These are phyloP conservation scores for Fusarium sp. DNA, from an alignment of 2,329 filamentous ascomycete genomes.

Conservation along the genomic window DNA sequence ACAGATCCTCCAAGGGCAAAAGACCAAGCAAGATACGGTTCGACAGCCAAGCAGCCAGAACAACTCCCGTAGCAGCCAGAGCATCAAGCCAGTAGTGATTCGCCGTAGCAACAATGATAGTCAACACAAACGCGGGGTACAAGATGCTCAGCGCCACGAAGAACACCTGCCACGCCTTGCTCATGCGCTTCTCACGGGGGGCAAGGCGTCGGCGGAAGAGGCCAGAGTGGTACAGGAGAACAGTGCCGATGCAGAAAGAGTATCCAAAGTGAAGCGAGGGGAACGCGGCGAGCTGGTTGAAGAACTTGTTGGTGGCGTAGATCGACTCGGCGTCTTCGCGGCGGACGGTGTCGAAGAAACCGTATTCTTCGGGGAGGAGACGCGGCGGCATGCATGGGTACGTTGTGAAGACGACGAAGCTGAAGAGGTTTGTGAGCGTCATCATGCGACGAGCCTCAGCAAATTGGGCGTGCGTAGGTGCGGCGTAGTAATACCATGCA, in stretches of 20 bases:
- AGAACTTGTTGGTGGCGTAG: slow-evolving; percentile 69
- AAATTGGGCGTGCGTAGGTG: slow-evolving; percentile 52
- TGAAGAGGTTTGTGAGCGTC: slow-evolving; percentile 64
- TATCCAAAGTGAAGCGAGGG: slow-evolving; percentile 68
- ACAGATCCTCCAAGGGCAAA: slow-evolving; percentile 71
- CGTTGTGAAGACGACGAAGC: slow-evolving; percentile 64
- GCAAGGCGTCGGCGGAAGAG: slow-evolving; percentile 50
- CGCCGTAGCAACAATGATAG: slow-evolving; percentile 68
- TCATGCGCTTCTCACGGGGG: slow-evolving; percentile 43
- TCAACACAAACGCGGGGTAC: slow-evolving; percentile 64
- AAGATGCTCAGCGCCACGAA: slow-evolving; percentile 54
- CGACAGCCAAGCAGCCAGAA: slow-evolving; percentile 65
- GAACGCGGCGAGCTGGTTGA: slow-evolving; percentile 68
- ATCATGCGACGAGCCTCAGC: slow-evolving; percentile 51
- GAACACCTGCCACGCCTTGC: slow-evolving; percentile 43
- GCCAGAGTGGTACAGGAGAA: slow-evolving; percentile 63
- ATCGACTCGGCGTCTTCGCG: slow-evolving; percentile 60
- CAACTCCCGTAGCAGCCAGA: slow-evolving; percentile 69
- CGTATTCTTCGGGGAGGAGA: slow-evolving; percentile 63
- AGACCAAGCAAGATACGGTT: slow-evolving; percentile 66
- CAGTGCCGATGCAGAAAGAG: slow-evolving; percentile 63
- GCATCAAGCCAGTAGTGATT: slow-evolving; percentile 75
- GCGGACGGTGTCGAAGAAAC: slow-evolving; percentile 68
- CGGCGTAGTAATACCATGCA: slow-evolving; percentile 70
- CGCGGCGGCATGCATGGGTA: slow-evolving; percentile 68